Evolutionary conservation across 208 protist genomes (phyloP), one percentile per base, ranked within the genome.

Genomic region (Sergeia podlipaevii): DNA sequence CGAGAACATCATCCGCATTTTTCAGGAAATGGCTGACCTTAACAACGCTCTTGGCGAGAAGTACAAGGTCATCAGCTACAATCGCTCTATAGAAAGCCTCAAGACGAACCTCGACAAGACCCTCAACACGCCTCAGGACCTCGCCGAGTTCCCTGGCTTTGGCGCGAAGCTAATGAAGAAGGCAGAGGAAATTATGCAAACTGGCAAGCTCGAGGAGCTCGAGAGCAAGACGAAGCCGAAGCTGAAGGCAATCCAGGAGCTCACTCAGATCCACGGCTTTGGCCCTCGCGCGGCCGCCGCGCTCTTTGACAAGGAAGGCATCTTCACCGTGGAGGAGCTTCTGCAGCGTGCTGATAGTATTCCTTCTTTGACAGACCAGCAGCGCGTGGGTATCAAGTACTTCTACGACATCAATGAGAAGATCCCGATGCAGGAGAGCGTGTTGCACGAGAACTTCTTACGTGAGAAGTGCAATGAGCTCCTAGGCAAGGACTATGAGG

Each of bases 321-420:
- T 91, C 67, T 89, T 90, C 54, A 93, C 89, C 33, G 81, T 95
- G 23, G 84, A 93, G n/a, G 89, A 95, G 50, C 71, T 95, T 6
- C 65, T 93, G 39, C 65, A 76, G 55, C 87, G 88, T 63, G 85
- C 85, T 0, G 85, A 93, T 55, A 73, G 60, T 39, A 81, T 87
- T 51, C 51, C 80, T 3, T 75, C 71, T 1, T 69, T 93, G 20
- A 89, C 85, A 15, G 82, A 91, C 30, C 80, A 89, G 48, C 82
- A 89, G 50, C 85, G 81, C 30, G 81, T 94, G 15, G 89, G 86
- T 29, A 86, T 96, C 48, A 74, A 80, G 51, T 93, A 94, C 86
- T 94, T 91, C 55, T 80, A 92, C 65, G 89, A 96, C 59, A 92
- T 94, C 53, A 89, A 91, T 50, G 78, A 93, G 55, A 90, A 93